Evolutionary conservation across 352 stramenopile genomes (phyloP).

Genomic region (Pelagophyceae sp.): DNA sequence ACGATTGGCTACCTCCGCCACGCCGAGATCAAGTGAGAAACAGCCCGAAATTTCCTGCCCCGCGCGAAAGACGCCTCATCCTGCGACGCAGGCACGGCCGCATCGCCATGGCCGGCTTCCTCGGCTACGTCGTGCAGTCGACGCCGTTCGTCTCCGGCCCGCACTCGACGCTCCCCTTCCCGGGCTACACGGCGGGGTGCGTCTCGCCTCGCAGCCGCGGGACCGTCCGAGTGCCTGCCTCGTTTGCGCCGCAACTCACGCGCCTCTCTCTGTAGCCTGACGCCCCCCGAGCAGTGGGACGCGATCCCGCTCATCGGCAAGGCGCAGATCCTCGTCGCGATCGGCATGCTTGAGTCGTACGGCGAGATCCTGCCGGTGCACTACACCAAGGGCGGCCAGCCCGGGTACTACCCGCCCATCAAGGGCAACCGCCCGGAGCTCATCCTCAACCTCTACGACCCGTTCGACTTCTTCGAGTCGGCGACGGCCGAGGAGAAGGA

Average conservation of each 20-base stretch:
- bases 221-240: too few relatives aligned
- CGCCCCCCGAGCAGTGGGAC: slow-evolving; percentile 43
- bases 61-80: too few relatives aligned
- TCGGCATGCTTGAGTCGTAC: slow-evolving; percentile 54
- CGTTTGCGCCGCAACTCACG: slow-evolving; percentile 29
- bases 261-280: too few relatives aligned
- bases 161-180: slow-evolving; percentile 16
- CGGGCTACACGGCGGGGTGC: slow-evolving; percentile 25
- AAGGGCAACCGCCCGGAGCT: slow-evolving; percentile 38
- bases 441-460: slow-evolving; percentile 51
- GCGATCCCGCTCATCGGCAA: slow-evolving; percentile 30
- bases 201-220: too few relatives aligned
- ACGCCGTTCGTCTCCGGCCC: slow-evolving; percentile 37
- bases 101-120: slow-evolving; percentile 35
- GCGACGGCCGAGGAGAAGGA: slow-evolving; percentile 44
- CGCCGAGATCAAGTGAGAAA: slow-evolving; percentile 30
- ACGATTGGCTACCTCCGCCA: slow-evolving; percentile 32
- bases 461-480: slow-evolving; percentile 48
- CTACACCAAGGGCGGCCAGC: slow-evolving; percentile 46
- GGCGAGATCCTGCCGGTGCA: slow-evolving; percentile 40
- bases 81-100: slow-evolving; percentile 15
- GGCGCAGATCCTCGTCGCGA: slow-evolving; percentile 35
- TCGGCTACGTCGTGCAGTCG: slow-evolving; percentile 35
- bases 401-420: slow-evolving; percentile 45
- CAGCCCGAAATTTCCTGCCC: too few relatives aligned